A percentile compares a stretch with the other conserved stretches of the same genome.
phyloP scores from a whole-genome alignment of 129 eudicot genomes.

The Cynara cardunculus region DNA sequence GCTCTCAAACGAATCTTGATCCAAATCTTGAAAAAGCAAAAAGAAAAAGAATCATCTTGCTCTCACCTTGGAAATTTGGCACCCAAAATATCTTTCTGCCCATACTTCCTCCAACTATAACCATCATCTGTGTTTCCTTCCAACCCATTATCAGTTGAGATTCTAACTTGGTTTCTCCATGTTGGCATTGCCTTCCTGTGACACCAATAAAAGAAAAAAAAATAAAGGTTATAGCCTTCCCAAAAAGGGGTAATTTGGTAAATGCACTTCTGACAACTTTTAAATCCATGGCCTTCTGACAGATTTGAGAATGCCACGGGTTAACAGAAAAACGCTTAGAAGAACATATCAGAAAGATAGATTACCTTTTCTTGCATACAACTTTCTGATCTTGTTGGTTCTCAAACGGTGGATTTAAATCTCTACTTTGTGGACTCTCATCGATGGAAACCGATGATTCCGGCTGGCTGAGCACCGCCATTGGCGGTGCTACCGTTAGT shows the following conservation, averaged over 20 bases:
- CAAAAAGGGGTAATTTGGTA: background rate
- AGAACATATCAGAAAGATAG: background rate
- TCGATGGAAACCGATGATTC: conserved; percentile 57
- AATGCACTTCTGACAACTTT: background rate
- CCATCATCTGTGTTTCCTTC: conserved; percentile 85
- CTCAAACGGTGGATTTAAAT: conserved; percentile 21
- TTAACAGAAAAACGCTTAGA: no score
- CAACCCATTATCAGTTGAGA: conserved; percentile 56
- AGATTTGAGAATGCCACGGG: background rate
- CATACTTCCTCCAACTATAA: conserved; percentile 96
- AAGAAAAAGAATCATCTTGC: background rate
- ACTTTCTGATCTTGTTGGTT: conserved; percentile 33
- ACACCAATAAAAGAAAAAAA: conserved; percentile 9
- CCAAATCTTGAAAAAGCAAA: background rate
- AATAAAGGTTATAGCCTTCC: conserved; percentile 9
- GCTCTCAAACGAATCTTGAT: background rate
- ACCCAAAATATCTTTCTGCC: conserved; percentile 95
- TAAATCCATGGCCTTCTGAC: background rate
- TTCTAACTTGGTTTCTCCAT: conserved; percentile 72
- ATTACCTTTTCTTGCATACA: conserved; percentile 64
- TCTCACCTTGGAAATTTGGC: conserved; percentile 75
- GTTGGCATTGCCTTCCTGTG: conserved; percentile 70
- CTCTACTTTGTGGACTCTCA: conserved; percentile 56
- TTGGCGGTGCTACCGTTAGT: conserved; percentile 4
- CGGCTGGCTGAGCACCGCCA: conserved; percentile 24